Conservation (phyloP, 352 stramenopile species). For the Phytophthora pisi region DNA sequence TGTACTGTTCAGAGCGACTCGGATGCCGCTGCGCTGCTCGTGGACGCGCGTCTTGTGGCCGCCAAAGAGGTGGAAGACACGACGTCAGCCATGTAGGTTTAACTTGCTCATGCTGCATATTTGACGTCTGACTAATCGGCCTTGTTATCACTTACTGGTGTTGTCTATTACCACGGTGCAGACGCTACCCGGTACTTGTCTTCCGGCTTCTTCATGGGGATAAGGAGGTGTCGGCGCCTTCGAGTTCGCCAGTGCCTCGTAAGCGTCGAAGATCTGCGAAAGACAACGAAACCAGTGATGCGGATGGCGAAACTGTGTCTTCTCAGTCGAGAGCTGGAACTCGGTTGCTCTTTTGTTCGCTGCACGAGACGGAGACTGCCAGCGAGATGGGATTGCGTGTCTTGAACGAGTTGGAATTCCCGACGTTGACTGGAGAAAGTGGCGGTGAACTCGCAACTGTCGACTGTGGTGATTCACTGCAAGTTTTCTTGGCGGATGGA, state of each 20-base stretch:
- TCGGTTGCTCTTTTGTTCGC: slow-evolving; percentile 31
- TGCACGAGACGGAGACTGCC: slow-evolving; percentile 20
- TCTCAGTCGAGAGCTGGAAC: neutral
- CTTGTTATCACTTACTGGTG: neutral
- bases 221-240: neutral
- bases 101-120: slow-evolving; percentile 2
- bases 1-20: slow-evolving; percentile 14
- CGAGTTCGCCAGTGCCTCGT: slow-evolving; percentile 1
- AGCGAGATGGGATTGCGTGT: slow-evolving; percentile 23
- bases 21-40: slow-evolving; percentile 23
- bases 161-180: slow-evolving; percentile 5
- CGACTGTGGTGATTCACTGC: slow-evolving; percentile 12
- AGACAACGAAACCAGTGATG: neutral
- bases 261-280: slow-evolving; percentile 24
- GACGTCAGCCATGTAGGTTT: slow-evolving; percentile 47
- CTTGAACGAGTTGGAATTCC: slow-evolving; percentile 33
- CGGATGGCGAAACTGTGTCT: neutral
- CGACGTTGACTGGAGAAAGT: slow-evolving; percentile 1
- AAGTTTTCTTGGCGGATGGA: slow-evolving; percentile 44
- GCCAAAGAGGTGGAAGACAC: slow-evolving; percentile 47
- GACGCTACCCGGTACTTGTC: slow-evolving; percentile 35
- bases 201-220: slow-evolving; percentile 19
- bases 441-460: slow-evolving; percentile 6
- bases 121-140: neutral
- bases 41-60: slow-evolving; percentile 39